These are phyloP conservation scores for Sisymbrium altissimum DNA, from an alignment of 345 rosid genomes.

Conservation along the genomic window DNA sequence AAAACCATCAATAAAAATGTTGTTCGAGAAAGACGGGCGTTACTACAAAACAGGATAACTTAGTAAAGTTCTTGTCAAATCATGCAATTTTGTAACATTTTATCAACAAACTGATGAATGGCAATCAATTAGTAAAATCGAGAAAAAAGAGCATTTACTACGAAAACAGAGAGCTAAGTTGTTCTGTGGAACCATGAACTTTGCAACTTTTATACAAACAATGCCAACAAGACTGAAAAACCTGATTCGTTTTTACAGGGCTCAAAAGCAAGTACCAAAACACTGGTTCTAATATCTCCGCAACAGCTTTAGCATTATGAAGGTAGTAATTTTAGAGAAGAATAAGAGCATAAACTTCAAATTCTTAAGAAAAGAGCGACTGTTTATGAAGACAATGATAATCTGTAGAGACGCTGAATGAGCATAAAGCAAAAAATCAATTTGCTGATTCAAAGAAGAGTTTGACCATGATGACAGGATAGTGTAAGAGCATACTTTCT, in stretches of 20 bases:
- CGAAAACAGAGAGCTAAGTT: background rate
- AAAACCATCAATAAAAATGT: constrained; percentile 20
- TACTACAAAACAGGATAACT: background rate
- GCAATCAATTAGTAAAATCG: background rate
- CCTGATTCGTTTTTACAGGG: background rate
- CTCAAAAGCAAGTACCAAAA: background rate
- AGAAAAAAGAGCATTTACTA: background rate
- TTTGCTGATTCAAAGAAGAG: background rate
- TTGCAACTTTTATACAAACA: background rate
- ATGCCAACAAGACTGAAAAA: background rate
- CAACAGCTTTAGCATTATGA: background rate
- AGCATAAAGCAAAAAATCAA: background rate
- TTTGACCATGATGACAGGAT: background rate
- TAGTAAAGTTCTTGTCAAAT: background rate
- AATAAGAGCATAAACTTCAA: background rate
- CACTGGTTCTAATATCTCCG: background rate
- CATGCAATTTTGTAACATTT: constrained; percentile 14
- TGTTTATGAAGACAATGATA: background rate
- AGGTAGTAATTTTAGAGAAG: background rate
- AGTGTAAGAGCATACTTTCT: constrained; percentile 49
- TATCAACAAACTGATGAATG: background rate
- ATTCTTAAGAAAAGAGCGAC: background rate
- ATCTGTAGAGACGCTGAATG: background rate
- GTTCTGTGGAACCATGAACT: background rate
- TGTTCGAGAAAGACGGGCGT: background rate